Conservation (phyloP, 331 rosid genomes). For the Quercus phellos region DNA sequence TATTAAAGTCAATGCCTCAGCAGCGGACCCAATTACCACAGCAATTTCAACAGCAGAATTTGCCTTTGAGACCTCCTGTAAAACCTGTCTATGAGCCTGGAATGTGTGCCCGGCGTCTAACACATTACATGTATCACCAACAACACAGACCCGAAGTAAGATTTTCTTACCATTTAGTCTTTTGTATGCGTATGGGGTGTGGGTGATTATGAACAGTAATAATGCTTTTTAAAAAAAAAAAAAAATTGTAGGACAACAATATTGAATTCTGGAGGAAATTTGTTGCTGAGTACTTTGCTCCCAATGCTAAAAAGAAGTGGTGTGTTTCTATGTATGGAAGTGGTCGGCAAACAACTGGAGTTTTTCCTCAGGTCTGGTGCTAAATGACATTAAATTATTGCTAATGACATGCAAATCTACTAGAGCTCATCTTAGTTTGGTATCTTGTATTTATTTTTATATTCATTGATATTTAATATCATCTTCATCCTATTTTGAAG, state of each 20-base stretch:
- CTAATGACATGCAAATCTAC: slow-evolving; percentile 18
- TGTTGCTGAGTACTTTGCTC: slow-evolving; percentile 88
- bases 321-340: slow-evolving; percentile 95
- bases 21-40: slow-evolving; percentile 73
- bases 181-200: slow-evolving; percentile 1
- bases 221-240: not conserved
- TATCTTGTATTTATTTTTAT: slow-evolving; percentile 12
- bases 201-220: slow-evolving; percentile 13
- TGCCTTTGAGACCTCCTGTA: slow-evolving; percentile 66
- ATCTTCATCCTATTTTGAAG: not conserved
- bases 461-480: not conserved
- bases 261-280: slow-evolving; percentile 97
- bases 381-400: slow-evolving; percentile 21
- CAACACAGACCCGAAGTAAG: slow-evolving; percentile 89
- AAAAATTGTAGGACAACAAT: slow-evolving; percentile 64
- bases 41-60: slow-evolving; percentile 75
- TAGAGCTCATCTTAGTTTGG: slow-evolving; percentile 23
- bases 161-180: not conserved
- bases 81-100: slow-evolving; percentile 95
- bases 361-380: slow-evolving; percentile 86
- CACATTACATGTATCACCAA: slow-evolving; percentile 84
- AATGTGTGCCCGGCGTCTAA: slow-evolving; percentile 87
- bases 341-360: slow-evolving; percentile 90
- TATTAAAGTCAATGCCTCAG: slow-evolving; percentile 73
- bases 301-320: slow-evolving; percentile 95